phyloP scores from a whole-genome alignment of 1,284 basidiomycete species.

The Ustilago crameri region DNA sequence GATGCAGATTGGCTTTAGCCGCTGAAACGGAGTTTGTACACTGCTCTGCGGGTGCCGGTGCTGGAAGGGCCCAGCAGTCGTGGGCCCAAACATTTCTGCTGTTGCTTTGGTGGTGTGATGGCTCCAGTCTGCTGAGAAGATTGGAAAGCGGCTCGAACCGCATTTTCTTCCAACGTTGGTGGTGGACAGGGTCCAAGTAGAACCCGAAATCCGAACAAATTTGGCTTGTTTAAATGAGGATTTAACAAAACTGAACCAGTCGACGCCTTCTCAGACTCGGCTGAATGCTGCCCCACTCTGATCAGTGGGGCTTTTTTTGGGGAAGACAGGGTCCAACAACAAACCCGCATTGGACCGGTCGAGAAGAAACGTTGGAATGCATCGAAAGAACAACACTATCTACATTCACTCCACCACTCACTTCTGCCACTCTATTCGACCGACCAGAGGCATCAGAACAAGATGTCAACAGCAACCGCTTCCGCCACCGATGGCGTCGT shows the following conservation, averaged over 20 bases:
- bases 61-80: conserved; percentile 24
- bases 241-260: no score
- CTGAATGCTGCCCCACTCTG: no score
- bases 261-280: no score
- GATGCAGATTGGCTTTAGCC: conserved; percentile 58
- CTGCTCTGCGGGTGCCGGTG: background rate
- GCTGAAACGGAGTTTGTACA: conserved; percentile 33
- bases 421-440: no score
- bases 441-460: no score
- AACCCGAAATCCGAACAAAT: background rate
- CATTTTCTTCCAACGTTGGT: background rate
- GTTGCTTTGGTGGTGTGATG: background rate
- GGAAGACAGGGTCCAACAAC: background rate
- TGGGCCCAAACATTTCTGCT: conserved; percentile 19
- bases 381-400: no score
- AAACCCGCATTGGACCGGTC: background rate
- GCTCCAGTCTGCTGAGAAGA: background rate
- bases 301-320: no score
- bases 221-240: background rate
- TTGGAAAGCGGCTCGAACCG: background rate
- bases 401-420: no score
- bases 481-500: conserved; percentile 12
- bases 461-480: conserved; percentile 5
- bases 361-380: background rate
- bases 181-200: background rate